phyloP scores from a whole-genome alignment of 306 rosid species.

The Citrullus amarus region DNA sequence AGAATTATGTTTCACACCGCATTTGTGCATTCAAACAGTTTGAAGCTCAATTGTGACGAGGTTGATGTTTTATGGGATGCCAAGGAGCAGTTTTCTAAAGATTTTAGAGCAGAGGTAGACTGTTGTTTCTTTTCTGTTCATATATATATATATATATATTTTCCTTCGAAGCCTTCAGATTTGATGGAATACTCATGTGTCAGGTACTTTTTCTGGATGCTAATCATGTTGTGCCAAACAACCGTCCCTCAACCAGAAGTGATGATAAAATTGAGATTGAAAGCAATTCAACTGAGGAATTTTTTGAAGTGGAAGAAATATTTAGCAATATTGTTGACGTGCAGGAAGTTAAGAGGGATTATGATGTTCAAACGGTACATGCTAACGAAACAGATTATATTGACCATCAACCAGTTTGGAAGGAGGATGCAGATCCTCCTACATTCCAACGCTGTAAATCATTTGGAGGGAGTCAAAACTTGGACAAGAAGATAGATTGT shows the following conservation, averaged over 20 bases:
- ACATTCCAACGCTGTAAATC: constrained; percentile 62
- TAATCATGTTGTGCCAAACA: constrained; percentile 74
- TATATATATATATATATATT: neutral
- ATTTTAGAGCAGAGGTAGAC: constrained; percentile 89
- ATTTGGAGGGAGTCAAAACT: constrained; percentile 48
- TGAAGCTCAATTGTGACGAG: constrained; percentile 75
- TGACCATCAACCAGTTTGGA: constrained; percentile 45
- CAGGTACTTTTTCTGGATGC: constrained; percentile 92
- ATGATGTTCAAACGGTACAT: constrained; percentile 29
- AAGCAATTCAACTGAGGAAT: constrained; percentile 87
- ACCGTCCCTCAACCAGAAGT: constrained; percentile 40
- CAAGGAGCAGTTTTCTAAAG: constrained; percentile 71
- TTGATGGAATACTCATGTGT: constrained; percentile 61
- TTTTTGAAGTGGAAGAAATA: constrained; percentile 93
- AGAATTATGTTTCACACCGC: constrained; percentile 91
- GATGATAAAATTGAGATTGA: constrained; percentile 64
- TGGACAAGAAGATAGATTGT: constrained; percentile 33
- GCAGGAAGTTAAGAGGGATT: constrained; percentile 49
- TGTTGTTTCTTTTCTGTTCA: constrained; percentile 20
- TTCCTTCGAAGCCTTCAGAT: constrained; percentile 32
- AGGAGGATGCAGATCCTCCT: constrained; percentile 61
- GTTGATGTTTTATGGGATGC: constrained; percentile 83
- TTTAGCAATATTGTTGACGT: constrained; percentile 71
- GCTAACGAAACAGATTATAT: constrained; percentile 20
- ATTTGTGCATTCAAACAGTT: constrained; percentile 72